Evolutionary conservation across 202 grass and related monocot genomes (phyloP), one percentile per base, ranked within the genome.

Genomic region (Eragrostis tef): DNA sequence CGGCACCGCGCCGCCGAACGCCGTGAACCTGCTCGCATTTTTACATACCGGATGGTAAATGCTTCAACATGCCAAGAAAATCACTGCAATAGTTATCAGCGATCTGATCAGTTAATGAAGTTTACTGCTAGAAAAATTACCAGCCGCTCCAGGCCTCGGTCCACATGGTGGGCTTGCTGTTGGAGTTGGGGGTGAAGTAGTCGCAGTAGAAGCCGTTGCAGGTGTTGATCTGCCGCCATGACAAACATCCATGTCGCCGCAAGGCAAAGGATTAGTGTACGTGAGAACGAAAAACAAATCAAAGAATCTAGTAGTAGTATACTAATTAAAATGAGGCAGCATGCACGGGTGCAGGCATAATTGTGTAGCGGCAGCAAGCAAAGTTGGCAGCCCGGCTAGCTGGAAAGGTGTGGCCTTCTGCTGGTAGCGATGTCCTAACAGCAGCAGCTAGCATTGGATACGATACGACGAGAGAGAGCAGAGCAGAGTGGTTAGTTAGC

Each of bases 181-280:
- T 72, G 45, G 88, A 74, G 48, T 99, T 99, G 52, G 93, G 93
- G 20, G 48, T 83, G 78, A 98, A 95, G 79, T 84, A 70, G 80
- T 98, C 95, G 49, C 96, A 98, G 83, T 98, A 98, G 77, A 98
- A 95, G 0, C 88, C 96, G 9, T 98, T 98, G 65, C 96, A 98
- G 65, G 96, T 81, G 88, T 99, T 93, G 59, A 99, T 99, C 96
- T 99, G 74, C 17, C 21, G 16, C 8, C 51, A 34, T 19, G 4
- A 9, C 11, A 63, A 34, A 34, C 31, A 34, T 34, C 31, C 1
- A 89, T 46, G 44, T n/a, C n/a, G n/a, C 7, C 0, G 34, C 41
- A 43, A 75, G 7, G 2, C 71, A 56, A 50, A n/a, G 39, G 29
- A 39, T 39, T 3, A n/a, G 16, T 24, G 3, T 64, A 87, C 24